Conservation (phyloP, 352 stramenopile species). For the Phytopythium kandeliae region DNA sequence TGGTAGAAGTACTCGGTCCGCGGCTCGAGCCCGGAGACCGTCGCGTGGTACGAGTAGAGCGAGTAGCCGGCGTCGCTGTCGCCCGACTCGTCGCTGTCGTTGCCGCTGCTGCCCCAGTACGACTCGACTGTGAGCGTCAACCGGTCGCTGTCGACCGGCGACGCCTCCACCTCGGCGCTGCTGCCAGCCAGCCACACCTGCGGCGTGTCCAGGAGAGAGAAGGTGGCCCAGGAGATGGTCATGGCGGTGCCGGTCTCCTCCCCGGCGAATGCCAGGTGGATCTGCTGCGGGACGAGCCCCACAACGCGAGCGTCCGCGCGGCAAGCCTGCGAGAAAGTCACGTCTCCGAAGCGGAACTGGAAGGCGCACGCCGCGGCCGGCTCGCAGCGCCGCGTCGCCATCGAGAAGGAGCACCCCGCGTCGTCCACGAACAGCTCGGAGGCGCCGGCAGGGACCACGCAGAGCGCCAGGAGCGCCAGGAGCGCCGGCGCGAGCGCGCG, state of each 20-base stretch:
- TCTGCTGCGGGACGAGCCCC: conserved; percentile 27
- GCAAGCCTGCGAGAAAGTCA: conserved; percentile 31
- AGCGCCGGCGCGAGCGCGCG: neutral
- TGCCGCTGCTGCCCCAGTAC: too few species aligned
- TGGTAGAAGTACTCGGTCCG: conserved; percentile 36
- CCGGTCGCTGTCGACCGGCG: conserved; percentile 7
- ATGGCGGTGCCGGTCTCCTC: conserved; percentile 27
- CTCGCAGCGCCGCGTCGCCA: conserved; percentile 17
- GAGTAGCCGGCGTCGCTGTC: conserved; percentile 27
- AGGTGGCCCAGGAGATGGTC: conserved; percentile 42
- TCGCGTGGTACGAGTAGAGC: conserved; percentile 41
- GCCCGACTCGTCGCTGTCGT: conserved; percentile 16
- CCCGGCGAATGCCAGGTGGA: conserved; percentile 46
- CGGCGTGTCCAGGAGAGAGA: conserved; percentile 17
- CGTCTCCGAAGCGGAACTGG: conserved; percentile 29
- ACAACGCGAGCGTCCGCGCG: conserved; percentile 25
- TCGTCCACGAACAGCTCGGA: conserved; percentile 15
- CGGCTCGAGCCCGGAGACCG: conserved; percentile 22
- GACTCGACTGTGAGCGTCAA: conserved; percentile 12
- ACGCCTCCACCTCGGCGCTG: conserved; percentile 7
- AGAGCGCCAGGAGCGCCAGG: neutral
- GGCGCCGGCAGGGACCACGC: neutral
- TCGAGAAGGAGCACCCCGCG: conserved; percentile 20
- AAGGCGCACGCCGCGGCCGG: conserved; percentile 20
- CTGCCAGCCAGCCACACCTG: conserved; percentile 29